A percentile compares a stretch with the other conserved stretches of the same genome.
These are phyloP conservation scores for Phytophthora boehmeriae DNA, from an alignment of 352 stramenopile genomes.

Conservation along the genomic window DNA sequence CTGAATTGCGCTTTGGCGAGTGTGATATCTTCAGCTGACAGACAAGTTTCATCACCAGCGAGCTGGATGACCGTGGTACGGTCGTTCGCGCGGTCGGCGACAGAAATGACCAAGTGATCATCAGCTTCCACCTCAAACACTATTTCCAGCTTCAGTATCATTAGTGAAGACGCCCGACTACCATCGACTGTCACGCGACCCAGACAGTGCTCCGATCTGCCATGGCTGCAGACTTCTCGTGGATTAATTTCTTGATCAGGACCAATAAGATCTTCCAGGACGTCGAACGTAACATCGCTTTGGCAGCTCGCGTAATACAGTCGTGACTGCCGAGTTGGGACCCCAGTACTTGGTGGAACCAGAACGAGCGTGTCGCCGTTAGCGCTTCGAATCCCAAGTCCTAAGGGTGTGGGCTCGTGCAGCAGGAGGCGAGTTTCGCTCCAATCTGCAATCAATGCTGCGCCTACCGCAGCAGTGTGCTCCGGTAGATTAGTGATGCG, in stretches of 20 bases:
- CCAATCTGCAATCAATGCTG: conserved; percentile 19
- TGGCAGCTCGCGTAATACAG: conserved; percentile 47
- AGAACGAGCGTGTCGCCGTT: conserved; percentile 32
- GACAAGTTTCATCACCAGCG: conserved; percentile 32
- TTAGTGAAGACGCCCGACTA: conserved; percentile 21
- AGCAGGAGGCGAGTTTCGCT: conserved; percentile 6
- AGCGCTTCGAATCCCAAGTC: conserved; percentile 40
- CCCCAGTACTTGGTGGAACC: conserved; percentile 22
- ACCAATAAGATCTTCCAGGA: conserved; percentile 31
- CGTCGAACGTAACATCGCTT: conserved; percentile 31
- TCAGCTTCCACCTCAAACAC: conserved; percentile 31
- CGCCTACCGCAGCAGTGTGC: conserved; percentile 24
- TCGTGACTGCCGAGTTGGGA: conserved; percentile 31
- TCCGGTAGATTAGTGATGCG: conserved; percentile 16
- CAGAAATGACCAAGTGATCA: conserved; percentile 24
- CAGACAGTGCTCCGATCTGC: conserved; percentile 26
- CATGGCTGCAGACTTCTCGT: background rate
- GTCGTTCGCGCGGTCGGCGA: conserved; percentile 31
- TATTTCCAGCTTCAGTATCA: conserved; percentile 45
- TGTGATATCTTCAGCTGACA: conserved; percentile 28
- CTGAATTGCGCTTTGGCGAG: conserved; percentile 24
- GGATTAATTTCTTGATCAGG: conserved; percentile 15
- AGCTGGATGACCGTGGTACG: conserved; percentile 21
- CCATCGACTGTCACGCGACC: conserved; percentile 32
- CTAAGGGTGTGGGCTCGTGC: conserved; percentile 31